Base-by-base conservation (phyloP, 805 yeast species). In the Citeromyces matritensis region DNA sequence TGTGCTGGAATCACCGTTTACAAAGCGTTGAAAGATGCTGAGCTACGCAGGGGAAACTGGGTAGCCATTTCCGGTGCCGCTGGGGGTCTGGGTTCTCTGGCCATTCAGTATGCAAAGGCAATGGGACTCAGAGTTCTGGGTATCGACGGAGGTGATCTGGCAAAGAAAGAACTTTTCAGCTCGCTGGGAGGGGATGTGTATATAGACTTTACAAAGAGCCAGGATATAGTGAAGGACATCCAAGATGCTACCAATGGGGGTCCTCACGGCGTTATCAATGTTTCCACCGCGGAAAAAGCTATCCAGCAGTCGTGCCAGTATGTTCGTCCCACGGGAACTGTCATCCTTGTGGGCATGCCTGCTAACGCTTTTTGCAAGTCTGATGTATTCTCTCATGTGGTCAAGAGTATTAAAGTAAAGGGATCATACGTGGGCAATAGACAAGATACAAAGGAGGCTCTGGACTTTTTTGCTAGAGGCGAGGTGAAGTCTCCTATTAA, bases 351-450 rank as follows among this genome's bases (percentile, higher is more conserved):
- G 39, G 80, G 81, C 48, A 56, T 83, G 46, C 94, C 94, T 45
- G 81, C 84, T 17, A 75, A 74, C 45, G 88, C 91, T 39, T 67
- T 69, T 53, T 70, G 73, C 47, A 62, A 65, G 42, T 71, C 84
- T 26, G 67, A 71, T 35, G 83, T 83, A 34, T 77, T 81, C 62
- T 60, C 64, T 41, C 72, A 79, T 32, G 93, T 82, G 37, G 75
- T 78, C 42, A 77, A 69, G 58, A 70, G 82, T 36, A 62, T 78
- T 53, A 61, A 63, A 48, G 75, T 82, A 50, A 71, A 64, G 53
- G 94, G 91, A 44, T 80, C 93, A 33, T 79, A 79, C 51, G 94
- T 82, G 39, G 94, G 94, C 46, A 80, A 80, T 72, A 76, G 93
- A 60, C 78, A 79, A 41, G 94, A 83, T 58, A 70, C 88, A 41